Base-by-base conservation (phyloP, 2,329 filamentous ascomycete species). In the Botrytis aclada region DNA sequence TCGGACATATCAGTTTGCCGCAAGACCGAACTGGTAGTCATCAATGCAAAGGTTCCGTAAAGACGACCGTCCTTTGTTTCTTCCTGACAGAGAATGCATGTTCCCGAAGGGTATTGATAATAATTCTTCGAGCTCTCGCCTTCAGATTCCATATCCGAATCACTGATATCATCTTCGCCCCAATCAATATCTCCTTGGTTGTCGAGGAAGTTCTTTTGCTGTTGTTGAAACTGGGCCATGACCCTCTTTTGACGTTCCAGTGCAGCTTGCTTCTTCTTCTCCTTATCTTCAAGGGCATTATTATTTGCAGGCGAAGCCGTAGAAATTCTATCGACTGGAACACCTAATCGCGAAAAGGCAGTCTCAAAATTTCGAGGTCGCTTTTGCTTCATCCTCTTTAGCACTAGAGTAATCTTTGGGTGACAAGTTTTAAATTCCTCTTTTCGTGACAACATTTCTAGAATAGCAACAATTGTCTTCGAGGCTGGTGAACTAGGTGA, bases 201-300 rank as follows among this genome's bases (percentile, higher is more conserved):
- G 72, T 93, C 92, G 83, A 99, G 85, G 83, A 99, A 99, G 78
- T 90, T 96, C 83, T 97, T 95, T 81, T 98, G 97, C 80, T 99
- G 95, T 80, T 97, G 92, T 81, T 98, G 96, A 83, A 99, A 98
- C 80, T 98, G 94, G 2, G 95, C 96, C 95, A 99, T 98, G 45
- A 99, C 94, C 79, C 90, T 92, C 2, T 95, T 95, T 82, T 98
- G 95, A 34, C 96, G 90, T 78, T 94, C 95, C 58, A 95, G 84
- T 0, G 96, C 96, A 70, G 95, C 93, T 82, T 93, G 92, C 86
- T 98, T 99, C 85, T 95, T 97, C 74, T 89, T 85, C 81, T 95
- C 93, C 25, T 89, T 88, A 79, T 95, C 93, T 54, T 86, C 89
- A 9, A 83, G 79, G 6, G 87, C 85, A 72, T 85, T 83, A 47